A percentile compares a stretch with the other conserved stretches of the same genome.
These are phyloP conservation scores for Knoxia roxburghii DNA, from an alignment of 257 asterid species.

Conservation along the genomic window DNA sequence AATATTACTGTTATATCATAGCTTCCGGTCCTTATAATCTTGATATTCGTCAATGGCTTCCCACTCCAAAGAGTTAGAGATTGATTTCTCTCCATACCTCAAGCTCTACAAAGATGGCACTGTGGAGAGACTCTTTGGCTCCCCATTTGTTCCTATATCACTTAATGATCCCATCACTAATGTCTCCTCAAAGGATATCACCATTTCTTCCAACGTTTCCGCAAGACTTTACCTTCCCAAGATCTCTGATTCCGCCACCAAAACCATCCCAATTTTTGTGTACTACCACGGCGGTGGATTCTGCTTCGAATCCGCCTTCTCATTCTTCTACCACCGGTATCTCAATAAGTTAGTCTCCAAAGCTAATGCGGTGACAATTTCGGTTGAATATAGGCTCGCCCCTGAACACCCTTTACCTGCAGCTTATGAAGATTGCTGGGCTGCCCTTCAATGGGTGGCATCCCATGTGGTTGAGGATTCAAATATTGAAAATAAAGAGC, in stretches of 20 bases:
- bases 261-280: conserved; percentile 29
- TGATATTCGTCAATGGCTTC: no score
- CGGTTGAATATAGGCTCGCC: conserved; percentile 39
- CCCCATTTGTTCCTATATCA: conserved; percentile 22
- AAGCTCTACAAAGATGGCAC: conserved; percentile 30
- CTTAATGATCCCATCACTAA: conserved; percentile 17
- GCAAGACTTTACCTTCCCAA: conserved; percentile 34
- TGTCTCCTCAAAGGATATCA: conserved; percentile 30
- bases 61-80: neutral
- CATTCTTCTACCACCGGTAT: conserved; percentile 17
- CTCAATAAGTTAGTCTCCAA: conserved; percentile 7
- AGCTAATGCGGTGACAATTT: conserved; percentile 17
- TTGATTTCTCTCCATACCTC: conserved; percentile 19
- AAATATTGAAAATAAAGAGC: conserved; percentile 3
- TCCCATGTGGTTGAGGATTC: conserved; percentile 5
- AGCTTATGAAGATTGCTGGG: conserved; percentile 43
- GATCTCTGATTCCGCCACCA: neutral
- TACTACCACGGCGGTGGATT: conserved; percentile 31
- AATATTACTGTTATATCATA: no score
- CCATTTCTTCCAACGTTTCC: conserved; percentile 23
- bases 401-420: conserved; percentile 49
- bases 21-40: no score
- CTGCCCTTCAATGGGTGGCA: conserved; percentile 30
- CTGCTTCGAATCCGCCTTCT: conserved; percentile 28
- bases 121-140: conserved; percentile 21